A percentile compares a stretch with the other conserved stretches of the same genome.
These are phyloP conservation scores for Penicillium verrucosum DNA, from an alignment of 2,329 filamentous ascomycete genomes.

Conservation along the genomic window DNA sequence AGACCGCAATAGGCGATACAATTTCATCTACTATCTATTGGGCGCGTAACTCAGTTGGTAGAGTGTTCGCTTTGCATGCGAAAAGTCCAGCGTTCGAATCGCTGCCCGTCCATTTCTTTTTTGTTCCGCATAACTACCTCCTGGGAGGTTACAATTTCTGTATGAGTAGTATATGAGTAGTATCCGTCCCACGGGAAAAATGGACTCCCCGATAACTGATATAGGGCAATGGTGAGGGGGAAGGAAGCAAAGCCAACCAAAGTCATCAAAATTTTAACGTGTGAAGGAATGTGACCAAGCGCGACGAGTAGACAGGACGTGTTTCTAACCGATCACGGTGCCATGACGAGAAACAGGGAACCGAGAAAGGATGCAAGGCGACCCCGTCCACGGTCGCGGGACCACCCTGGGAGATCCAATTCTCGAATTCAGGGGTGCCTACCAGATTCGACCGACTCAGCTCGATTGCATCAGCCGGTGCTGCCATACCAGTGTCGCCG, in stretches of 20 bases:
- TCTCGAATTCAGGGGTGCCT: not conserved
- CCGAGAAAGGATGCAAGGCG: not conserved
- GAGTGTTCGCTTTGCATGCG: conserved; percentile 22
- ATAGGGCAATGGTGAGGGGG: too few species aligned
- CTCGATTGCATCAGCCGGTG: not conserved
- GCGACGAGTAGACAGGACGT: not conserved
- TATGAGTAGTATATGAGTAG: too few species aligned
- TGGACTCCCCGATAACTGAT: too few species aligned
- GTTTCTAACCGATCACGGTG: not conserved
- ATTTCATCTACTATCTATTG: not conserved
- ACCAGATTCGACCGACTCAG: not conserved
- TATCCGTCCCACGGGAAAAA: too few species aligned
- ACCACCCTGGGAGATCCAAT: not conserved
- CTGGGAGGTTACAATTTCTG: too few species aligned
- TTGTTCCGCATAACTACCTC: too few species aligned
- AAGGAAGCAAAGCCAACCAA: too few species aligned
- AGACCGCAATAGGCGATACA: too few species aligned
- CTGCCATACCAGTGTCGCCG: not conserved
- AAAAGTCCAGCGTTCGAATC: conserved; percentile 7
- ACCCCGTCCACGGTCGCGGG: not conserved
- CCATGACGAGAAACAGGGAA: not conserved
- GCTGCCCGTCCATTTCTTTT: not conserved
- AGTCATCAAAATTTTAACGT: not conserved
- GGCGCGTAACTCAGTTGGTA: conserved; percentile 11
- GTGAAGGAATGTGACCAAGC: not conserved